Percentiles rank a stretch among this genome's conserved stretches.
These are phyloP conservation scores for Rhizophora mangle DNA, from an alignment of 345 rosid species.

Conservation along the genomic window DNA sequence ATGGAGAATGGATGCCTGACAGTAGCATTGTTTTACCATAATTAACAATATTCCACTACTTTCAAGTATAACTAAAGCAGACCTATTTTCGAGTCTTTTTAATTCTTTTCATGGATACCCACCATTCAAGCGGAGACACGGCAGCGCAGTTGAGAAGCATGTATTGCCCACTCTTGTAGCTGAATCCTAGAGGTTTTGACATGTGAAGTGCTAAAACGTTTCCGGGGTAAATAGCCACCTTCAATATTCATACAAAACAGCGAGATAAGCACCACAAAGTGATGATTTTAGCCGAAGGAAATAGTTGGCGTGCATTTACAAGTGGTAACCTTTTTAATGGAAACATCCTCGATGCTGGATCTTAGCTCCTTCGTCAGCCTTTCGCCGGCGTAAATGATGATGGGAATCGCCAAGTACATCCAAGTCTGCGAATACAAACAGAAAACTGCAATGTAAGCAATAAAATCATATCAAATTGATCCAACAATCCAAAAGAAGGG, in stretches of 20 bases:
- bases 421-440: conserved; percentile 48
- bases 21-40: not conserved
- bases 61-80: no score
- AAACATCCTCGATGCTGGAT: conserved; percentile 63
- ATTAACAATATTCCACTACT: no score
- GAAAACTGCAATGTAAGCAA: not conserved
- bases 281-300: not conserved
- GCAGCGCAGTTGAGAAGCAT: conserved; percentile 81
- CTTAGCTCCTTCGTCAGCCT: conserved; percentile 64
- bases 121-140: conserved; percentile 87
- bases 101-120: not conserved
- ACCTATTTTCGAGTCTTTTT: no score
- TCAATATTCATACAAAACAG: not conserved
- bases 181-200: conserved; percentile 75
- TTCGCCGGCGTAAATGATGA: conserved; percentile 52
- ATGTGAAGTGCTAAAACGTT: conserved; percentile 68
- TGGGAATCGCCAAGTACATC: conserved; percentile 74
- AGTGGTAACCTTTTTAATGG: conserved; percentile 46
- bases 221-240: conserved; percentile 79
- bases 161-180: conserved; percentile 82
- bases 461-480: not conserved
- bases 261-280: not conserved
- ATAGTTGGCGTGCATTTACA: no score
- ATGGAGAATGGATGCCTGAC: conserved; percentile 89
- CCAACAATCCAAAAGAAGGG: not conserved